phyloP scores from a whole-genome alignment of 2,329 filamentous ascomycete species.

The Colletotrichum echinochloae region DNA sequence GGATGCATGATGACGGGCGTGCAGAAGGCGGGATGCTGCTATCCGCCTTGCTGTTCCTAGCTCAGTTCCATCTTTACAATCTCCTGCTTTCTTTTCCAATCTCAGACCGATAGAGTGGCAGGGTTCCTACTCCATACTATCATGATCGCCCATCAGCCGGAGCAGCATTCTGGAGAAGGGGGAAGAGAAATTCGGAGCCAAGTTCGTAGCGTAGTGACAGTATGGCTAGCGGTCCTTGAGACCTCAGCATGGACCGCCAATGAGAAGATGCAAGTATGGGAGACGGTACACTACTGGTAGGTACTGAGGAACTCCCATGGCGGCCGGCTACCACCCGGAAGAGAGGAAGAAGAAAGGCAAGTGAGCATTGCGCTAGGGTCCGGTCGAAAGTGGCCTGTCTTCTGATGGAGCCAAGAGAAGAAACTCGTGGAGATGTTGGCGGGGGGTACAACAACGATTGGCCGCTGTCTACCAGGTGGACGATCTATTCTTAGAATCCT shows the following conservation, averaged over 20 bases:
- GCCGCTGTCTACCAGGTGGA: constrained; percentile 23
- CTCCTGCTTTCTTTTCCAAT: constrained; percentile 13
- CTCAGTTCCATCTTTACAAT: constrained; percentile 6
- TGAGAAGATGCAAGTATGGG: neutral
- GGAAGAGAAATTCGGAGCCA: neutral
- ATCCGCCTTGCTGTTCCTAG: constrained; percentile 7
- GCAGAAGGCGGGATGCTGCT: constrained; percentile 15
- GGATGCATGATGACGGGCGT: constrained; percentile 25
- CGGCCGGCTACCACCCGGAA: constrained; percentile 17
- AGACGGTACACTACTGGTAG: neutral
- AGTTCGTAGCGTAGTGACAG: constrained; percentile 7
- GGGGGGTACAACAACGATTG: constrained; percentile 29
- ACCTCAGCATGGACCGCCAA: constrained; percentile 14
- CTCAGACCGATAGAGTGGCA: neutral
- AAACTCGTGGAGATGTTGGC: constrained; percentile 26
- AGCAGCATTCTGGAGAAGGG: constrained; percentile 10
- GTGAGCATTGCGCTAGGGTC: constrained; percentile 32
- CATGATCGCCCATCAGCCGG: constrained; percentile 1
- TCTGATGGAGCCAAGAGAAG: constrained; percentile 33
- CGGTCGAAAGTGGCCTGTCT: constrained; percentile 32
- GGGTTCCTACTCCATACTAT: neutral
- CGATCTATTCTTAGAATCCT: constrained; percentile 44
- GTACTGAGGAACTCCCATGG: constrained; percentile 24
- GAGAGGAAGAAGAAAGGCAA: constrained; percentile 19
- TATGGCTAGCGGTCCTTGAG: constrained; percentile 2